These are phyloP conservation scores for Onygenales sp. DNA, from an alignment of 2,329 filamentous ascomycete species.

Conservation along the genomic window DNA sequence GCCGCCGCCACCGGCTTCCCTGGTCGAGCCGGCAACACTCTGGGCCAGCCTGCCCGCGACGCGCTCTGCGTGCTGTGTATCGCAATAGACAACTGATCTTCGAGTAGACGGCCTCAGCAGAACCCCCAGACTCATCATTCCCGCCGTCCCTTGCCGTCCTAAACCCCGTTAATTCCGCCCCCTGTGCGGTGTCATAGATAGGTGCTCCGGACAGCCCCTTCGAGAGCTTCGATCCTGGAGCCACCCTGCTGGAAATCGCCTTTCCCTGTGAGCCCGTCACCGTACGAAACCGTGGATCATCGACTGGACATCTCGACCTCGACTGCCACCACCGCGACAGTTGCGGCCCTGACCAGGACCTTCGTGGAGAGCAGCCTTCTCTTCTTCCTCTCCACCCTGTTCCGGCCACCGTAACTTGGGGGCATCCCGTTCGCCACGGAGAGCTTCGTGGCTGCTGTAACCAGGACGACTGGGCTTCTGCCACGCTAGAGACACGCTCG, in stretches of 20 bases:
- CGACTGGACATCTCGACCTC: constrained; percentile 6
- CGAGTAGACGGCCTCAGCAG: too few species aligned
- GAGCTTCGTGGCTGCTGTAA: neutral
- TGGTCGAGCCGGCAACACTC: too few species aligned
- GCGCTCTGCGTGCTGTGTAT: too few species aligned
- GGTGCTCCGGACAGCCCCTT: neutral
- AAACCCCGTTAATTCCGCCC: neutral
- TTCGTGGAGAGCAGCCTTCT: constrained; percentile 13
- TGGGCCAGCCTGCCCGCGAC: too few species aligned
- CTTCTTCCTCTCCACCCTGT: constrained; percentile 13
- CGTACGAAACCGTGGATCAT: constrained; percentile 10
- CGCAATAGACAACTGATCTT: too few species aligned
- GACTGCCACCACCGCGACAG: constrained; percentile 7
- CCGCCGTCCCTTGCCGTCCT: neutral
- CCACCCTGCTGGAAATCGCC: constrained; percentile 4
- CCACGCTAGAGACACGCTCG: neutral
- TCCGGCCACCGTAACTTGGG: constrained; percentile 12
- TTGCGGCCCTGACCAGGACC: constrained; percentile 8
- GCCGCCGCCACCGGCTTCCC: neutral
- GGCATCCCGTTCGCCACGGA: neutral
- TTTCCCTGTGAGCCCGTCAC: constrained; percentile 3
- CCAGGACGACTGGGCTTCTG: neutral
- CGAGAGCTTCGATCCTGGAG: constrained; percentile 11
- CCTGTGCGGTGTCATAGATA: neutral
- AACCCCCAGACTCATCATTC: too few species aligned